A percentile compares a stretch with the other conserved stretches of the same genome.
Evolutionary conservation across 306 rosid species (phyloP).

Genomic region (Castanospermum australe): DNA sequence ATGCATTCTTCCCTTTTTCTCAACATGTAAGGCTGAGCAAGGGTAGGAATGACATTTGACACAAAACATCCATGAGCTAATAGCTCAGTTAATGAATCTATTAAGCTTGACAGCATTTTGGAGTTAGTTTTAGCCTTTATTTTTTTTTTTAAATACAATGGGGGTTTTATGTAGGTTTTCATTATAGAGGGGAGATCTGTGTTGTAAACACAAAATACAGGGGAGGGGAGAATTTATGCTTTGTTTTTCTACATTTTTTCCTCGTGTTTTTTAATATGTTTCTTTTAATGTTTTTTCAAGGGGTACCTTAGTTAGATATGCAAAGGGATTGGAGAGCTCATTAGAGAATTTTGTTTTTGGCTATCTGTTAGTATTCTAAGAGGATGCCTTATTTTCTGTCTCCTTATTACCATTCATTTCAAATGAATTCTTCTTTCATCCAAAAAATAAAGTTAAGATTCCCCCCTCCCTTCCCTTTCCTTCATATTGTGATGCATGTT

Average conservation of each 20-base stretch:
- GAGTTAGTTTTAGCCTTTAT: background rate
- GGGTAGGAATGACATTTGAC: too few relatives aligned
- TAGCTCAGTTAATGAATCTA: background rate
- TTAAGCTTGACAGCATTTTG: background rate
- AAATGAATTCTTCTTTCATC: background rate
- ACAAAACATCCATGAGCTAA: too few relatives aligned
- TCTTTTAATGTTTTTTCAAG: too few relatives aligned
- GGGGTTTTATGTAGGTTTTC: too few relatives aligned
- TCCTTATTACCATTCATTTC: background rate
- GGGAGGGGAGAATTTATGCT: background rate
- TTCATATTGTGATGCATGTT: slow-evolving; percentile 7
- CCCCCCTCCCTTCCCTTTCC: background rate
- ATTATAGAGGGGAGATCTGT: too few relatives aligned
- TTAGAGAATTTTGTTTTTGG: background rate
- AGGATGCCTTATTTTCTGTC: background rate
- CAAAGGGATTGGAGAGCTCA: background rate
- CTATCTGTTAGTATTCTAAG: background rate
- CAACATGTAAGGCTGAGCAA: too few relatives aligned
- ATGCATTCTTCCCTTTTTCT: too few relatives aligned
- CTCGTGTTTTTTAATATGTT: too few relatives aligned
- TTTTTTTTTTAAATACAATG: background rate
- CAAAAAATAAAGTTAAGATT: background rate
- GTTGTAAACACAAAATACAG: background rate
- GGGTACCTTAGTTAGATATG: background rate
- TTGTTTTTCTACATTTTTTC: too few relatives aligned